Conservation (phyloP, 2,329 filamentous ascomycete genomes). For the Colletotrichum plurivorum region DNA sequence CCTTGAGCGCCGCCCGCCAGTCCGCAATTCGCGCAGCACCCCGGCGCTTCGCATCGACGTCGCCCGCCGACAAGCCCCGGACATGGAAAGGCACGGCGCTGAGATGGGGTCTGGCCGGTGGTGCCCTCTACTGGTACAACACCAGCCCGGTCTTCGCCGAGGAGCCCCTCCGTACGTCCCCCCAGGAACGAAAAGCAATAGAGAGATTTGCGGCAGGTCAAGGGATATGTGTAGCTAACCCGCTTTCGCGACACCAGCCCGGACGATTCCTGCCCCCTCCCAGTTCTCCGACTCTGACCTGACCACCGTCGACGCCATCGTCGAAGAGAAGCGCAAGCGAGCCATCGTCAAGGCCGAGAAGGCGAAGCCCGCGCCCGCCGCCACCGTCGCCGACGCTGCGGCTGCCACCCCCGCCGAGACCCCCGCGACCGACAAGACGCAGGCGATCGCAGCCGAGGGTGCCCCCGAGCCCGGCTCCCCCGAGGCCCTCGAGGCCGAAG, state of each 20-base stretch:
- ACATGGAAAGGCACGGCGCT: constrained; percentile 84
- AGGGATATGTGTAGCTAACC: constrained; percentile 28
- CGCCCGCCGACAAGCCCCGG: constrained; percentile 75
- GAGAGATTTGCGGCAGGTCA: constrained; percentile 30
- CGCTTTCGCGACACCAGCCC: constrained; percentile 42
- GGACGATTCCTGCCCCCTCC: constrained; percentile 59
- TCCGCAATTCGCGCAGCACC: constrained; percentile 55
- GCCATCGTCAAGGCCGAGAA: constrained; percentile 52
- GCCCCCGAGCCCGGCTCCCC: constrained; percentile 53
- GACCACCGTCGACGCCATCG: constrained; percentile 76
- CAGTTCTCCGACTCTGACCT: constrained; percentile 71
- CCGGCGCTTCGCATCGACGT: constrained; percentile 68
- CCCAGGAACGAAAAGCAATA: background rate
- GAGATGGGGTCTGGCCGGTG: constrained; percentile 83
- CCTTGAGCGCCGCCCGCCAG: constrained; percentile 58
- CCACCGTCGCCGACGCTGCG: constrained; percentile 43
- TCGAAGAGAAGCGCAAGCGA: constrained; percentile 73
- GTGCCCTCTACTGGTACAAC: constrained; percentile 93
- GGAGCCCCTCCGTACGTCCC: constrained; percentile 77
- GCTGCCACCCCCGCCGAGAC: constrained; percentile 42
- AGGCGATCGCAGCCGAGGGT: constrained; percentile 40
- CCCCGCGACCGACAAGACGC: constrained; percentile 35
- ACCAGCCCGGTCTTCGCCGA: constrained; percentile 91
- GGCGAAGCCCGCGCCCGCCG: constrained; percentile 43
- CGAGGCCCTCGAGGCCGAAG: constrained; percentile 81